Conservation (phyloP, 2,329 filamentous ascomycete genomes). For the Coniosporium tulheliwenetii region DNA sequence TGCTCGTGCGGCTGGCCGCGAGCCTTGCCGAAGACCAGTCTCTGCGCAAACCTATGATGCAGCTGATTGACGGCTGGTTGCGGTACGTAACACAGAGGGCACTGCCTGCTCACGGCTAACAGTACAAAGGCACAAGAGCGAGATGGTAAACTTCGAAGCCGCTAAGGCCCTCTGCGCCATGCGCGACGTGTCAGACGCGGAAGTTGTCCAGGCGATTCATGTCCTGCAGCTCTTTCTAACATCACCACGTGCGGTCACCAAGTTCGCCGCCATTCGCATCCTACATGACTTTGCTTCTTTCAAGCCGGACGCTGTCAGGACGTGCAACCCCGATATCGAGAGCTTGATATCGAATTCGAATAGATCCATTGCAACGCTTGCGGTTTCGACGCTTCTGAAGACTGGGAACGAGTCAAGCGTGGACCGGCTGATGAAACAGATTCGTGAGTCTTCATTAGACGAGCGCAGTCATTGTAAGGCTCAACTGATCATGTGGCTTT, state of each 20-base stretch:
- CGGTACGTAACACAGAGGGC: no score
- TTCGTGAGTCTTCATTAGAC: conserved; percentile 33
- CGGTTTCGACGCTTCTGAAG: conserved; percentile 94
- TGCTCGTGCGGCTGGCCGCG: conserved; percentile 83
- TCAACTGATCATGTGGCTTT: conserved; percentile 12
- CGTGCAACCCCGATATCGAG: conserved; percentile 96
- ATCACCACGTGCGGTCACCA: conserved; percentile 86
- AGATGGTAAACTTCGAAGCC: conserved; percentile 99
- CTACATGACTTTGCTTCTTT: conserved; percentile 93
- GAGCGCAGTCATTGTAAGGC: no score
- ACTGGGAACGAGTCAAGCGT: conserved; percentile 96
- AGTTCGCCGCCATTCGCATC: conserved; percentile 92
- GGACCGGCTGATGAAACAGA: conserved; percentile 96
- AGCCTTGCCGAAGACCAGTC: conserved; percentile 86
- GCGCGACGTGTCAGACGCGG: conserved; percentile 79
- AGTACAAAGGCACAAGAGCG: conserved; percentile 69
- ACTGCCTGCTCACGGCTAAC: no score
- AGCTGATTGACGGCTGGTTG: conserved; percentile 89
- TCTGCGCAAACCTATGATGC: conserved; percentile 90
- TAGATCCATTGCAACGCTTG: conserved; percentile 93
- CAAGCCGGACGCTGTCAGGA: conserved; percentile 81
- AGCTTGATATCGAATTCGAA: conserved; percentile 93
- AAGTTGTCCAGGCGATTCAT: conserved; percentile 84
- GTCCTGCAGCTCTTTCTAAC: conserved; percentile 94
- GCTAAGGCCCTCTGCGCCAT: conserved; percentile 96